Conservation (phyloP, 78 protist species). For the Mantamonas sphyraenae region DNA sequence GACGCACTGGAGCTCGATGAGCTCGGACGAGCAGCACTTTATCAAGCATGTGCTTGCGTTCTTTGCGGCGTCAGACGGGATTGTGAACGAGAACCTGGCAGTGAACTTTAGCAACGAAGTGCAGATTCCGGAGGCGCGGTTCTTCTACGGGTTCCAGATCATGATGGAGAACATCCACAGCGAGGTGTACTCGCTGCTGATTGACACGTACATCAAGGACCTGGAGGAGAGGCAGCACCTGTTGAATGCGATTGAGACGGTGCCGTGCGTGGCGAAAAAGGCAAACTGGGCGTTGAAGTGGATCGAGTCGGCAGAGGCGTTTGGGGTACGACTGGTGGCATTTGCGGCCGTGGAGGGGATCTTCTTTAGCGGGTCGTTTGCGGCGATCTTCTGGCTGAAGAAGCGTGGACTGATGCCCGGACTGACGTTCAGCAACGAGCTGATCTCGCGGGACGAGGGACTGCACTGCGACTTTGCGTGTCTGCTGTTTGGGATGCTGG, state of each 20-base stretch:
- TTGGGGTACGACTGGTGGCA: slow-evolving; percentile 92
- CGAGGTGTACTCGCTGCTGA: slow-evolving; percentile 85
- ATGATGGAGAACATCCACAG: slow-evolving; percentile 94
- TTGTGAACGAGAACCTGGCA: slow-evolving; percentile 94
- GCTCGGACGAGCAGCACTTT: slow-evolving; percentile 82
- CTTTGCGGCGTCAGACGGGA: slow-evolving; percentile 96
- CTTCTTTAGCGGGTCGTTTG: slow-evolving; percentile 95
- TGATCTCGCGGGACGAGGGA: slow-evolving; percentile 96
- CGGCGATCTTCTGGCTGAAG: slow-evolving; percentile 97
- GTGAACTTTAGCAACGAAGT: slow-evolving; percentile 82
- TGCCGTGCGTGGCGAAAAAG: slow-evolving; percentile 87
- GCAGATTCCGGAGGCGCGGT: slow-evolving; percentile 95
- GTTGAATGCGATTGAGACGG: slow-evolving; percentile 84
- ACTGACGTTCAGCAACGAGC: slow-evolving; percentile 91
- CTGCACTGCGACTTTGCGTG: slow-evolving; percentile 96
- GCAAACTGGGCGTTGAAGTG: slow-evolving; percentile 96
- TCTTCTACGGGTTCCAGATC: slow-evolving; percentile 97
- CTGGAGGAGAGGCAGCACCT: slow-evolving; percentile 50
- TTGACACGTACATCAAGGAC: slow-evolving; percentile 89
- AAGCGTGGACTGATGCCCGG: slow-evolving; percentile 96
- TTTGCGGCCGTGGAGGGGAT: slow-evolving; percentile 98
- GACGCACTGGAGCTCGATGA: slow-evolving; percentile 74
- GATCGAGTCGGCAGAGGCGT: slow-evolving; percentile 58
- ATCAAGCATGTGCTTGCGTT: slow-evolving; percentile 89
- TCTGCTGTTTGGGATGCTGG: slow-evolving; percentile 63